These are phyloP conservation scores for Linnemannia zychae DNA, from an alignment of 192 early-diverging fungal genomes.

Conservation along the genomic window DNA sequence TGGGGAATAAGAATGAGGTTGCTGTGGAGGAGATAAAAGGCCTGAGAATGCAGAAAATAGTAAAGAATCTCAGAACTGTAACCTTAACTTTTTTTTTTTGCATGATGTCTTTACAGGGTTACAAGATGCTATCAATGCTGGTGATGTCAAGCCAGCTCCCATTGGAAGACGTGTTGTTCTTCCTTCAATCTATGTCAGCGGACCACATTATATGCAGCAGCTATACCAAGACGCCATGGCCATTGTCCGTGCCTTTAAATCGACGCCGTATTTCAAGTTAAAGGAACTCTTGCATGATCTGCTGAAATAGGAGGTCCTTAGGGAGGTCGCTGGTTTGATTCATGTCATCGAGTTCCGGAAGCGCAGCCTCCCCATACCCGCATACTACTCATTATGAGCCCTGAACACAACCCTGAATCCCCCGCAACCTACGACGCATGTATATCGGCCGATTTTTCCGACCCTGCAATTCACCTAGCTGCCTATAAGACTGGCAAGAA, in stretches of 20 bases:
- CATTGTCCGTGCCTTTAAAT: conserved; percentile 10
- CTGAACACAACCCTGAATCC: conserved; percentile 14
- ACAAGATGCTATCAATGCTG: not conserved
- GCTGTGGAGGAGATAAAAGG: too few species aligned
- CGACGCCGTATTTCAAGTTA: conserved; percentile 25
- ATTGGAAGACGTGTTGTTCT: conserved; percentile 23
- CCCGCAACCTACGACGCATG: conserved; percentile 44
- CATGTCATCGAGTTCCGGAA: conserved; percentile 46
- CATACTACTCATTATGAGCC: conserved; percentile 28
- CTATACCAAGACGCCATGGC: conserved; percentile 50
- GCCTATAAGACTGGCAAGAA: too few species aligned
- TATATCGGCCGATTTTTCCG: conserved; percentile 12
- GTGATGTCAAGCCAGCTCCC: not conserved
- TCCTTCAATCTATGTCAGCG: conserved; percentile 29
- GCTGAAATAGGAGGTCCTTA: conserved; percentile 10
- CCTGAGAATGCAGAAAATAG: too few species aligned
- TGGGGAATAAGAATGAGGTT: too few species aligned
- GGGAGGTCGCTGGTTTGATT: conserved; percentile 18
- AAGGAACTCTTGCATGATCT: conserved; percentile 27
- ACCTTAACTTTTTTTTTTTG: too few species aligned
- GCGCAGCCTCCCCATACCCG: conserved; percentile 28
- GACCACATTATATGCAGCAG: conserved; percentile 32
- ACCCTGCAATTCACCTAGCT: too few species aligned
- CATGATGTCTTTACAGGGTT: too few species aligned
- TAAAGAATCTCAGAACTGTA: too few species aligned